These are phyloP conservation scores for Dioscorea dumetorum DNA, from an alignment of 106 monocot species.

Conservation along the genomic window DNA sequence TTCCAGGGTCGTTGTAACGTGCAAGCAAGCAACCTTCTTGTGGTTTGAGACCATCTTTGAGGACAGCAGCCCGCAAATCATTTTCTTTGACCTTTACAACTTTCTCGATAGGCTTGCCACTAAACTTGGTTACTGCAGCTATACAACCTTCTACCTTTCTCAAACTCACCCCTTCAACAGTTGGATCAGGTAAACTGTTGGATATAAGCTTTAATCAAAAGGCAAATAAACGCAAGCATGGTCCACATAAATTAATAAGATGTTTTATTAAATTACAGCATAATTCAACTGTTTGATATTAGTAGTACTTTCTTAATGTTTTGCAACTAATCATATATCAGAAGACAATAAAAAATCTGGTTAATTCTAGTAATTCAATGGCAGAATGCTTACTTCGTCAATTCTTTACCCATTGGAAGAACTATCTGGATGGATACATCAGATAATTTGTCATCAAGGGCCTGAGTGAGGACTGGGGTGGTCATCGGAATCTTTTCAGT, in stretches of 20 bases:
- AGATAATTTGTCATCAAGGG: slow-evolving; percentile 40
- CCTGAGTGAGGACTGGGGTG: slow-evolving; percentile 80
- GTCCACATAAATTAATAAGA: no score
- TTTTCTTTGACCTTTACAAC: slow-evolving; percentile 42
- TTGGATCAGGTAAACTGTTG: slow-evolving; percentile 63
- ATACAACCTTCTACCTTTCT: slow-evolving; percentile 55
- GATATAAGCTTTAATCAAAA: no score
- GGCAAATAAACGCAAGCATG: no score
- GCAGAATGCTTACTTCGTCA: slow-evolving; percentile 34
- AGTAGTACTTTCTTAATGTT: no score
- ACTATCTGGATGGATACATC: slow-evolving; percentile 79
- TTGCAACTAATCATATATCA: no score
- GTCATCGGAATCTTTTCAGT: slow-evolving; percentile 91
- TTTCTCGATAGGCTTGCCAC: slow-evolving; percentile 64
- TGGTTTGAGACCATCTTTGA: slow-evolving; percentile 57
- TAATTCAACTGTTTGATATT: no score
- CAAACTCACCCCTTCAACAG: slow-evolving; percentile 39
- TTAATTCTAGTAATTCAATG: no score
- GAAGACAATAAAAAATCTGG: no score
- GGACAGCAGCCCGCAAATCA: slow-evolving; percentile 40
- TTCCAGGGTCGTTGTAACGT: slow-evolving; percentile 86
- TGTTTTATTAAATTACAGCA: no score
- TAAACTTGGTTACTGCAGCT: slow-evolving; percentile 68
- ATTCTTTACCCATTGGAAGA: slow-evolving; percentile 55
- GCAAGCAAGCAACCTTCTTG: slow-evolving; percentile 71